Percentiles rank a stretch among this genome's conserved stretches.
phyloP scores from a whole-genome alignment of 768 basidiomycete genomes.

The button mushroom (Agaricus bisporus) region DNA sequence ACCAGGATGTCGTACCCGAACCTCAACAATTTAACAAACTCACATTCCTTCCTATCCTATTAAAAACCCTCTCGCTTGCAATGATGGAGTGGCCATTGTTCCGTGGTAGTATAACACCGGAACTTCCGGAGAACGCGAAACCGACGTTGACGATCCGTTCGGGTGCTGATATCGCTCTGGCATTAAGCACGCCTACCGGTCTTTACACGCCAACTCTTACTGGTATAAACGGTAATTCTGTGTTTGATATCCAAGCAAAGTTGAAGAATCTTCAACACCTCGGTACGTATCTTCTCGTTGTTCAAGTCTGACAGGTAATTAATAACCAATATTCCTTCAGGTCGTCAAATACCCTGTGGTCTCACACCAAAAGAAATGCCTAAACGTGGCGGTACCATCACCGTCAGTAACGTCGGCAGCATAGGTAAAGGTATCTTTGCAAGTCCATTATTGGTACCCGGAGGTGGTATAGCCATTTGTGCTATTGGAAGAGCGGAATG shows the following conservation, averaged over 20 bases:
- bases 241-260: conserved; percentile 56
- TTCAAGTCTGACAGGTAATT: too few relatives aligned
- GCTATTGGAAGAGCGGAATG: conserved; percentile 75
- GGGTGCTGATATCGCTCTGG: conserved; percentile 68
- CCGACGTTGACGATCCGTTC: conserved; percentile 71
- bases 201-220: conserved; percentile 76
- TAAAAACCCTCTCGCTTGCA: conserved; percentile 75
- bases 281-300: not conserved
- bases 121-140: conserved; percentile 29
- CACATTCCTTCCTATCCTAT: conserved; percentile 77
- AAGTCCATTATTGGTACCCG: conserved; percentile 70
- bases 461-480: conserved; percentile 82
- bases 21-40: conserved; percentile 56
- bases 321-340: conserved; percentile 17
- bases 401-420: conserved; percentile 77
- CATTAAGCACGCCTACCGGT: conserved; percentile 75
- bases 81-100: conserved; percentile 86
- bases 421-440: conserved; percentile 70
- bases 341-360: conserved; percentile 59
- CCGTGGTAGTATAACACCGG: conserved; percentile 62
- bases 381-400: conserved; percentile 69
- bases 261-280: conserved; percentile 47
- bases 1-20: conserved; percentile 38
- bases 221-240: conserved; percentile 43
- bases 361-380: conserved; percentile 69